Evolutionary conservation across 345 rosid species (phyloP), one percentile per base, ranked within the genome.

Genomic region (Ailanthus altissimus): DNA sequence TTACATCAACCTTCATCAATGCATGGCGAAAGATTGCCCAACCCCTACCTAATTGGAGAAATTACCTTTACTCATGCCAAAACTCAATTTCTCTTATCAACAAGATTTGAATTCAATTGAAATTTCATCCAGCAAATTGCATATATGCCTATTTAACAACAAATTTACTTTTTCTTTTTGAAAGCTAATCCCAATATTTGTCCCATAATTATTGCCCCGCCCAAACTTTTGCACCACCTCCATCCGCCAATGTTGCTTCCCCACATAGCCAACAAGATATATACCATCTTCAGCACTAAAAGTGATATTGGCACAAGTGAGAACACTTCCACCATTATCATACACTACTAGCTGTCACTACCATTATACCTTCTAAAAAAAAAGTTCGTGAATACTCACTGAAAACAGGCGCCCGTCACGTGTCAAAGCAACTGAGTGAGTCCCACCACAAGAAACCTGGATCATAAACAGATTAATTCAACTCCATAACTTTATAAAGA

Each of bases 361-460:
- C 14, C 40, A 45, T 21, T 45, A 5, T 45, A 18, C 45, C 46
- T 59, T 32, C 65, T 45, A 45, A 60, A 67, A 15, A 43, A 5
- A 59, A 28, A 61, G 26, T 58, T 21, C 15, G 64, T 56, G 43
- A 72, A 73, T 68, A 86, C 97, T 91, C 85, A 97, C 99, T 8
- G 99, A 91, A 84, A 89, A 97, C 78, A 97, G 89, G 26, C 85
- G 89, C 63, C 99, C 99, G 21, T 90, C 93, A 15, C 86, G 81
- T 67, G 99, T 89, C 88, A 94, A 80, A 79, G 99, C 98, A 14
- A 97, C 98, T 4, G 99, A 97, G 75, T 97, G 99, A 45, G 99
- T 97, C 78, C 98, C 99, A 5, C 99, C 99, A 81, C 98, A 97
- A 77, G 99, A 97, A 54, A 94, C 90, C 99, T 94, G 80, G 56